Evolutionary conservation across 2,329 filamentous ascomycete species (phyloP), one percentile per base, ranked within the genome.

Genomic region (Coniochaeta sp.): DNA sequence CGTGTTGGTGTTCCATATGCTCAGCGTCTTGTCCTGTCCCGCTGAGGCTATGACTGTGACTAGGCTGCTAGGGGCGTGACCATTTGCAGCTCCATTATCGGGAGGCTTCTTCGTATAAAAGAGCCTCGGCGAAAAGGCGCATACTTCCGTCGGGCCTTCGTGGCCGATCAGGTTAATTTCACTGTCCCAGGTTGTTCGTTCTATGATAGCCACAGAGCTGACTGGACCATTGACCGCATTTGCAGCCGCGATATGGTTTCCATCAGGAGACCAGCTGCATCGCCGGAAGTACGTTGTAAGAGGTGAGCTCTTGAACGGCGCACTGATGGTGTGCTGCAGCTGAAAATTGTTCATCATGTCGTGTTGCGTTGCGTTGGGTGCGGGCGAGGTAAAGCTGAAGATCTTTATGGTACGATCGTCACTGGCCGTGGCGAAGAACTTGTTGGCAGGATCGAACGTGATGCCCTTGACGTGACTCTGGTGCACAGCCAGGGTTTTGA

Each of bases 401-500:
- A 99, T 91, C 73, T 96, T 96, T 75, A 99, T 96, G 2, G 92
- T 93, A 62, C 95, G 87, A 74, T 99, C 95, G 73, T 99, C 95
- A 76, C 92, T 96, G 2, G 96, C 93, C 0, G 96, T 99, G 17
- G 96, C 95, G 74, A 99, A 99, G 79, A 96, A 99, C 72, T 98
- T 99, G 78, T 98, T 98, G 47, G 95, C 95, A 0, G 95, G 95
- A 71, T 99, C 95, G 71, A 99, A 99, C 0, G 93, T 96, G 68
- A 99, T 96, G 63, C 96, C 95, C 74, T 99, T 99, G 77, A 99
- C 95, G 72, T 98, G 96, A 72, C 92, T 97, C 73, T 96, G 91
- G 74, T 99, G 95, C 61, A 93, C 89, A 1, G 92, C 87, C 6
- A 99, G 79, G 3, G 91, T 93, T 81, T 98, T 98, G 66, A 99